Percentiles rank a stretch among this genome's conserved stretches.
phyloP scores from a whole-genome alignment of 345 rosid genomes.

The Arabis hirsuta region DNA sequence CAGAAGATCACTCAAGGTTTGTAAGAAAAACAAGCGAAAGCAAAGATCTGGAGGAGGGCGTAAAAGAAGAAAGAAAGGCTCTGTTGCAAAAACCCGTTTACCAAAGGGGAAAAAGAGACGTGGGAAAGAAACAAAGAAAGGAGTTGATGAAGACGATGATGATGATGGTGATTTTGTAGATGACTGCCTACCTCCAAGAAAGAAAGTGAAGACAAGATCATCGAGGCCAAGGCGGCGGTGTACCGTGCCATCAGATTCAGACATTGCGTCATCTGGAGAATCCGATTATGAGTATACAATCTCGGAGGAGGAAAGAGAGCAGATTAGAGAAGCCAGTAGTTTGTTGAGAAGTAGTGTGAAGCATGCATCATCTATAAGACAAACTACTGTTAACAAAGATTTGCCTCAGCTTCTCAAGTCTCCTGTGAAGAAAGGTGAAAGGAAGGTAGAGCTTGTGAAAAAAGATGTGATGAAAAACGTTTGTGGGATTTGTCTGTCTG shows the following conservation, averaged over 20 bases:
- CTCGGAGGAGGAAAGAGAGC: slow-evolving; percentile 97
- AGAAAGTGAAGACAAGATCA: slow-evolving; percentile 47
- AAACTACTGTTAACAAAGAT: slow-evolving; percentile 51
- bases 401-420: slow-evolving; percentile 50
- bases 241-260: slow-evolving; percentile 71
- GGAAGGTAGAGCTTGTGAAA: slow-evolving; percentile 69
- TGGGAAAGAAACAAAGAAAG: slow-evolving; percentile 54
- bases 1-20: slow-evolving; percentile 47
- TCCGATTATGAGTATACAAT: slow-evolving; percentile 80
- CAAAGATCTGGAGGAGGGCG: slow-evolving; percentile 44
- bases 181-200: slow-evolving; percentile 43
- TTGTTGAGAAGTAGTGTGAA: slow-evolving; percentile 58
- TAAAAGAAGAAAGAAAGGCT: slow-evolving; percentile 54
- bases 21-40: slow-evolving; percentile 45
- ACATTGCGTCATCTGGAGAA: slow-evolving; percentile 59
- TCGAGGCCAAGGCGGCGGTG: slow-evolving; percentile 56
- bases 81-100: slow-evolving; percentile 46
- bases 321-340: slow-evolving; percentile 69
- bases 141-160: slow-evolving; percentile 45
- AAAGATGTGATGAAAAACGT: slow-evolving; percentile 62
- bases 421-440: slow-evolving; percentile 64
- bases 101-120: slow-evolving; percentile 52
- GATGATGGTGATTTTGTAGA: slow-evolving; percentile 55
- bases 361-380: slow-evolving; percentile 54
- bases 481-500: slow-evolving; percentile 94